phyloP scores from a whole-genome alignment of 2,329 filamentous ascomycete genomes.

The Calonectria honghensis region DNA sequence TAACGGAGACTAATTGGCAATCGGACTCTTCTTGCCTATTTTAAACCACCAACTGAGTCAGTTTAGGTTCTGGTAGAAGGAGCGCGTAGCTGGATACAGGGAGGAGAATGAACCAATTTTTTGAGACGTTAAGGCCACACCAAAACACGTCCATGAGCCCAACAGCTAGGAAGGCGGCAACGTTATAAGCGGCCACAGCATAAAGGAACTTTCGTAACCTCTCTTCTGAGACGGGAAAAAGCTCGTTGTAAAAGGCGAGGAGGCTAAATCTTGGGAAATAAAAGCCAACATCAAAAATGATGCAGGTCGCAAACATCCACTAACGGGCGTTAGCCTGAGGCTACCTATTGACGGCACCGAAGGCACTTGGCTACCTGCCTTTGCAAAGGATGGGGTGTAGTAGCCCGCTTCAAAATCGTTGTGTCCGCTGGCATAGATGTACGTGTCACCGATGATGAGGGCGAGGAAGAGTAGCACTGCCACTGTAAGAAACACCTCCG shows the following conservation, averaged over 20 bases:
- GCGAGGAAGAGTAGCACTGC: conserved; percentile 13
- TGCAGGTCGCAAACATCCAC: conserved; percentile 14
- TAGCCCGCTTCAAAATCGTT: not conserved
- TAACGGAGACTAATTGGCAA: not conserved
- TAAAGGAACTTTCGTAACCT: not conserved
- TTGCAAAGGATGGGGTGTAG: not conserved
- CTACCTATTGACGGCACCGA: not conserved
- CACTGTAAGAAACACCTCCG: conserved; percentile 4
- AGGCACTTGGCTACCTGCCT: not conserved
- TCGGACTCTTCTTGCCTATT: not conserved
- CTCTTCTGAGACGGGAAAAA: conserved; percentile 22
- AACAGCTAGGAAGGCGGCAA: not conserved
- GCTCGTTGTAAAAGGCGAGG: conserved; percentile 18
- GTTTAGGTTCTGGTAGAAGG: too few relatives aligned
- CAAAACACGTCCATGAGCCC: conserved; percentile 14
- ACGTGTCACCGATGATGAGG: conserved; percentile 22
- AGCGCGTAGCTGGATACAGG: too few relatives aligned
- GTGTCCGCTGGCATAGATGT: not conserved
- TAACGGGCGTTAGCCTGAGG: not conserved
- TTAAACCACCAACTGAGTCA: not conserved
- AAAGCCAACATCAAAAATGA: conserved; percentile 22
- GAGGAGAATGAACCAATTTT: not conserved
- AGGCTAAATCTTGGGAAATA: conserved; percentile 11
- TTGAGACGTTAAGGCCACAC: conserved; percentile 8
- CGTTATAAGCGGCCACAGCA: not conserved